These are phyloP conservation scores for Solanum ossicruentum DNA, from an alignment of 257 asterid species.

Conservation along the genomic window DNA sequence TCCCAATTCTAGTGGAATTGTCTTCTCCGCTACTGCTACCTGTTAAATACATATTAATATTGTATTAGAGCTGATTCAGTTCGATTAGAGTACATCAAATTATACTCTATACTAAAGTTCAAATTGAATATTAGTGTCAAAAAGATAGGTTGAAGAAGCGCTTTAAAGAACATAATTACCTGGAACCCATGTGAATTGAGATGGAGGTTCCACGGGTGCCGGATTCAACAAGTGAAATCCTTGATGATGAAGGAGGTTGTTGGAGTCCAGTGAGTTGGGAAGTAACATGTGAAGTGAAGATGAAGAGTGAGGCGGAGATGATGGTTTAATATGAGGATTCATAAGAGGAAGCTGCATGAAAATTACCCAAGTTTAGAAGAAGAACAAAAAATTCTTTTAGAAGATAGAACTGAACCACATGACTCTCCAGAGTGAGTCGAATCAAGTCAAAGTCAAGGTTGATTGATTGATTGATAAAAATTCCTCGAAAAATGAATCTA, in stretches of 20 bases:
- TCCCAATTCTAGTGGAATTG: slow-evolving; percentile 8
- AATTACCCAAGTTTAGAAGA: neutral
- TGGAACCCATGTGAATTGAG: slow-evolving; percentile 28
- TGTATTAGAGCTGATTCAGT: neutral
- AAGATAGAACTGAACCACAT: neutral
- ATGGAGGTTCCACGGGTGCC: slow-evolving; percentile 8
- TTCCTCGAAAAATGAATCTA: neutral
- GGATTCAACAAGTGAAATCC: slow-evolving; percentile 25
- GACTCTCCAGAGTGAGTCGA: neutral
- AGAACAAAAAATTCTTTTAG: neutral
- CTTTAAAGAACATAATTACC: neutral
- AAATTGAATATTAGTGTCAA: neutral
- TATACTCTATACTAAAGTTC: too few relatives aligned
- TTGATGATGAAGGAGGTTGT: slow-evolving; percentile 7
- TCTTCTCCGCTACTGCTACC: slow-evolving; percentile 9
- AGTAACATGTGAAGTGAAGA: slow-evolving; percentile 13
- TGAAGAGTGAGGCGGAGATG: slow-evolving; percentile 9
- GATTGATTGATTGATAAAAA: neutral
- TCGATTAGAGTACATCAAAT: neutral
- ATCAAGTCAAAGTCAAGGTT: neutral
- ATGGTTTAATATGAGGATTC: slow-evolving; percentile 21
- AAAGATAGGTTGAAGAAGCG: neutral
- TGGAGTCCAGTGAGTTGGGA: slow-evolving; percentile 8
- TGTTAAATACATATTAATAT: neutral
- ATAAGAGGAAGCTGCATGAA: slow-evolving; percentile 38